Conservation (phyloP, 371 early-diverging fungal species). For the Gilbertella persicaria region DNA sequence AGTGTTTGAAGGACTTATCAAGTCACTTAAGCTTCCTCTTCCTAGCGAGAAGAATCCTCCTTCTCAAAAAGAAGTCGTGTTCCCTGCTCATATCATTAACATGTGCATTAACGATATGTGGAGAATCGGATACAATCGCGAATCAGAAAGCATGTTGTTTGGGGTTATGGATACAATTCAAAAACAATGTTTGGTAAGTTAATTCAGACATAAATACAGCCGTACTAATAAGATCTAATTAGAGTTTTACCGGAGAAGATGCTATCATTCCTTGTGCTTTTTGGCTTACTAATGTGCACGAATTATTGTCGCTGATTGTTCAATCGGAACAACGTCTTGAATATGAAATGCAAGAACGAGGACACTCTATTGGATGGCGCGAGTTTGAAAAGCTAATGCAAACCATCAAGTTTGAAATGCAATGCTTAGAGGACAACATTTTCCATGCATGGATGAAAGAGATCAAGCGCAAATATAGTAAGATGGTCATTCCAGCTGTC, state of each 20-base stretch:
- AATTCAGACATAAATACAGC: not conserved
- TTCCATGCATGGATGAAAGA: conserved; percentile 88
- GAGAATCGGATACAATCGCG: conserved; percentile 74
- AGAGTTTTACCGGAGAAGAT: conserved; percentile 52
- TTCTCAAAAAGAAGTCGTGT: conserved; percentile 83
- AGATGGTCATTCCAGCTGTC: conserved; percentile 91
- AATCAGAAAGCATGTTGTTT: conserved; percentile 81
- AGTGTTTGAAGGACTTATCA: conserved; percentile 85
- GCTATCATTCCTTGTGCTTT: conserved; percentile 69
- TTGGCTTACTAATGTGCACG: conserved; percentile 95
- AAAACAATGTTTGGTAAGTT: conserved; percentile 66
- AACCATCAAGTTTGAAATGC: conserved; percentile 64
- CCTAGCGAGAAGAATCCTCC: conserved; percentile 83
- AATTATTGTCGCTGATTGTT: conserved; percentile 71
- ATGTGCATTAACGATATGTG: conserved; percentile 83
- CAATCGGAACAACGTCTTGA: conserved; percentile 38
- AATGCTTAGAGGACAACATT: conserved; percentile 68
- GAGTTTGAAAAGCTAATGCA: conserved; percentile 58
- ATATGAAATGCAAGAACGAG: conserved; percentile 31
- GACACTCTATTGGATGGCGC: conserved; percentile 32
- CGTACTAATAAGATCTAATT: not conserved
- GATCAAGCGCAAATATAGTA: conserved; percentile 84
- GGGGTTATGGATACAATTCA: conserved; percentile 86
- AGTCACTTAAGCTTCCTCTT: conserved; percentile 83
- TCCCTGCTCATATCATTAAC: conserved; percentile 92